Evolutionary conservation across 768 basidiomycete genomes (phyloP), one percentile per base, ranked within the genome.

Genomic region (Pleurotus tuber-regium): DNA sequence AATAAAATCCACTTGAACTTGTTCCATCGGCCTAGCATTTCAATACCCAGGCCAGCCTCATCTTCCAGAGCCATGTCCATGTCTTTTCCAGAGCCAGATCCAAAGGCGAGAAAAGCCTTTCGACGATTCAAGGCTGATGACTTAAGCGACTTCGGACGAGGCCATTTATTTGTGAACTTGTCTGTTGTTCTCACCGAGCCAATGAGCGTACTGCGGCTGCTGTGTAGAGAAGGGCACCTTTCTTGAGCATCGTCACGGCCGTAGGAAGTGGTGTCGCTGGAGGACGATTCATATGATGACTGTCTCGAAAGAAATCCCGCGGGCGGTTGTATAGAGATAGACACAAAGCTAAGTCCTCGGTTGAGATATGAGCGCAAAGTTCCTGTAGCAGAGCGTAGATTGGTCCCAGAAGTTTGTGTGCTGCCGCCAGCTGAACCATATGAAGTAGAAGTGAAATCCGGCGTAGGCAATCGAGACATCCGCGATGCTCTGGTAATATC

Each of bases 1-100:
- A 86, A 59, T 35, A 88, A 64, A 23, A 70, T 73, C 80, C 81
- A 84, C 64, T 87, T 89, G 60, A 76, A 76, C n/a, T 53, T 49
- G 12, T 80, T 82, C 87, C 87, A 87, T n/a, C 65, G 58, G 28
- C 70, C 73, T 11, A 72, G 59, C 28, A 63, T 59, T 43, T 72
- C 70, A 6, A 72, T 56, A n/a, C 70, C 73, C 38, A 72, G 59
- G 1, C 70, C 74, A 23, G 54, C 62, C 4, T 67, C 69, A 21
- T 74, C 69, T 46, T 68, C 69, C 11, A 70, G 57, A 51, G 61
- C 65, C 8, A 59, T 63, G 9, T 62, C 12, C 2, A 35, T n/a
- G 25, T 46, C 11, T 8, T 46, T 16, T 12, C n/a, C 46, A 9
- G 29, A n/a, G 46, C 31, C 30, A 21, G 29, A 26, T 14, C n/a